These are phyloP conservation scores for Smittium mucronatum DNA, from an alignment of 371 early-diverging fungal species.

Conservation along the genomic window DNA sequence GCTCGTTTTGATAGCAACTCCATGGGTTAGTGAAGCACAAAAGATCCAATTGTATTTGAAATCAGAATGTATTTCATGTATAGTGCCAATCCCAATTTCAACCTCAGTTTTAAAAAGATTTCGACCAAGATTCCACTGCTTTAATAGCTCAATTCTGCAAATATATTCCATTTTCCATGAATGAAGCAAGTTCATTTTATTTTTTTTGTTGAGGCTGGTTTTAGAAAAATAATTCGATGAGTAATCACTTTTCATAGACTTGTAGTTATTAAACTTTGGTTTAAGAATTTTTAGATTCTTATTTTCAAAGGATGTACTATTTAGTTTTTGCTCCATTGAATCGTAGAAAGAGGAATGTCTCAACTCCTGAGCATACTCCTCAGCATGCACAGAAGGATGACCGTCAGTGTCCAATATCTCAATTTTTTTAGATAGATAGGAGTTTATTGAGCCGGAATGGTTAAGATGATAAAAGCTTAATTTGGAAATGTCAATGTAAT, in stretches of 20 bases:
- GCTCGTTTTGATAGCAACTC: slow-evolving; percentile 2
- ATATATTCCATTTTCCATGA: slow-evolving; percentile 10
- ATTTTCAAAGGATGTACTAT: not conserved
- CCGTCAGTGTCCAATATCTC: not conserved
- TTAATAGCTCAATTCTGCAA: slow-evolving; percentile 11
- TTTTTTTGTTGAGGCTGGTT: not conserved
- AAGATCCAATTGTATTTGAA: slow-evolving; percentile 8
- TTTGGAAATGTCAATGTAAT: slow-evolving; percentile 2
- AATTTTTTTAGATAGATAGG: not conserved
- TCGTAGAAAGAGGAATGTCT: not conserved
- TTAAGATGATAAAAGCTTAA: not conserved
- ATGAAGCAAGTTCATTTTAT: not conserved
- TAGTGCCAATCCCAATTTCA: slow-evolving; percentile 8
- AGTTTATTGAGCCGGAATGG: not conserved
- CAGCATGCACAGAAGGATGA: not conserved
- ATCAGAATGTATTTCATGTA: slow-evolving; percentile 7
- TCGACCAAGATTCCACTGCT: slow-evolving; percentile 5
- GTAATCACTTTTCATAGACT: not conserved
- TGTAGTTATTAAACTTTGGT: not conserved
- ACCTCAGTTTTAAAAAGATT: not conserved
- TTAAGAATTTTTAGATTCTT: not conserved
- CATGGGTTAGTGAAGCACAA: slow-evolving; percentile 12
- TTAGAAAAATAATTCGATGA: not conserved
- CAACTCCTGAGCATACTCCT: not conserved
- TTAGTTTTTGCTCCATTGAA: not conserved